Conservation (phyloP, 1,139 yeast genomes). For the Candida smagusa region DNA sequence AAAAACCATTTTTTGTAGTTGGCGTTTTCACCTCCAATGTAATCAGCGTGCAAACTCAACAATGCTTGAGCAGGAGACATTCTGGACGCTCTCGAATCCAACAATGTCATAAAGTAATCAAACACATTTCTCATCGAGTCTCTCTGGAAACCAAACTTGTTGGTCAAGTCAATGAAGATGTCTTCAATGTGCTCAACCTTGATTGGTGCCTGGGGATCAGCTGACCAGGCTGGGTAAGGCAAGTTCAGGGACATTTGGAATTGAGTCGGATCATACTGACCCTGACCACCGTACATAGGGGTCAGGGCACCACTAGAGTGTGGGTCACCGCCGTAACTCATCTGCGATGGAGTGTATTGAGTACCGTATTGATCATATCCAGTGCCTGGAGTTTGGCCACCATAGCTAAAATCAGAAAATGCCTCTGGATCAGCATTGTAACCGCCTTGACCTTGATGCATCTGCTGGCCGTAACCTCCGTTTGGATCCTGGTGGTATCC, state of each 20-base stretch:
- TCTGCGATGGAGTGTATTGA: constrained; percentile 76
- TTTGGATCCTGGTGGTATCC: constrained; percentile 31
- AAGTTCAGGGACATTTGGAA: constrained; percentile 56
- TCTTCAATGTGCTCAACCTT: constrained; percentile 86
- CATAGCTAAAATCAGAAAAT: constrained; percentile 70
- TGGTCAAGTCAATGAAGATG: constrained; percentile 83
- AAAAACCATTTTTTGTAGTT: constrained; percentile 28
- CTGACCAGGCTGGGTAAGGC: constrained; percentile 97
- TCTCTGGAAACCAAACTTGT: constrained; percentile 95
- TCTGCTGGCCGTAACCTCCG: constrained; percentile 28
- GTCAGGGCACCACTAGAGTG: constrained; percentile 94
- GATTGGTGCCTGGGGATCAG: constrained; percentile 78
- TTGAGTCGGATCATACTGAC: constrained; percentile 65
- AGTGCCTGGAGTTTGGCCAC: constrained; percentile 63
- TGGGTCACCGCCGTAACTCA: constrained; percentile 73
- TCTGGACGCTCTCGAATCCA: constrained; percentile 94
- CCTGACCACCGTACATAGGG: constrained; percentile 76
- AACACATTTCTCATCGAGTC: constrained; percentile 97
- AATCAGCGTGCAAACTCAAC: constrained; percentile 90
- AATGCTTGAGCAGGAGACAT: constrained; percentile 97
- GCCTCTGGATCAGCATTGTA: constrained; percentile 68
- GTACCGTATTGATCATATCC: constrained; percentile 78
- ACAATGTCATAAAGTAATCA: constrained; percentile 89
- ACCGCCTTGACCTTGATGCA: constrained; percentile 35
- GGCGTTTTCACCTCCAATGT: constrained; percentile 45